Evolutionary conservation across 495 filamentous ascomycete species (phyloP).

Genomic region (Penicillium tannophilum): DNA sequence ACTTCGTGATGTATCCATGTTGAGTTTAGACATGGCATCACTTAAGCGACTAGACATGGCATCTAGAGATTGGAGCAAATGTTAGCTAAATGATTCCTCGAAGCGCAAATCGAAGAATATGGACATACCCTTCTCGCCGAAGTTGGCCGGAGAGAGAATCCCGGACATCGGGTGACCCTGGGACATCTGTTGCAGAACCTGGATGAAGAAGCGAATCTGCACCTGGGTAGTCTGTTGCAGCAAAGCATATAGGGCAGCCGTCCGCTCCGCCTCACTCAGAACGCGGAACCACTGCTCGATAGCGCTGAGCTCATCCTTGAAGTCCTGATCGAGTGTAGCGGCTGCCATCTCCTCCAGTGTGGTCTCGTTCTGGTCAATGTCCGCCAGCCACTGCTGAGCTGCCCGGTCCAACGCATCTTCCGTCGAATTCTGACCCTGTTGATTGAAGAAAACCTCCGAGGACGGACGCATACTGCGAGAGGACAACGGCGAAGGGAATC

Average conservation of each 20-base stretch:
- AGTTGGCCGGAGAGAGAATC: constrained; percentile 91
- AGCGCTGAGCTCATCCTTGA: constrained; percentile 97
- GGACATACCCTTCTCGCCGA: constrained; percentile 82
- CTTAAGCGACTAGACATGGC: constrained; percentile 95
- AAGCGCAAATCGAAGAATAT: constrained; percentile 6
- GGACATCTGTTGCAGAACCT: constrained; percentile 97
- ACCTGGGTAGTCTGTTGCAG: constrained; percentile 98
- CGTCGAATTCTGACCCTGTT: constrained; percentile 66
- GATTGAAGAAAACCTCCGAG: constrained; percentile 88
- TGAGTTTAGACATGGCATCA: constrained; percentile 96
- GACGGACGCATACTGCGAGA: constrained; percentile 85
- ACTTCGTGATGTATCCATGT: constrained; percentile 80
- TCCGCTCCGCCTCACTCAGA: constrained; percentile 92
- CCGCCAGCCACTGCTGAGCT: constrained; percentile 96
- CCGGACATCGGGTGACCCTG: constrained; percentile 98
- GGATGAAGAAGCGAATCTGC: constrained; percentile 98
- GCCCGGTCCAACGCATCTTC: constrained; percentile 92
- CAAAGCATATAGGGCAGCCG: constrained; percentile 91
- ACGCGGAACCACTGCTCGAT: constrained; percentile 99
- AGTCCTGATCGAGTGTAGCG: constrained; percentile 96
- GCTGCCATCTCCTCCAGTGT: constrained; percentile 99
- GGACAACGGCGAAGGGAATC: constrained; percentile 74
- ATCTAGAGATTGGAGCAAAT: constrained; percentile 54
- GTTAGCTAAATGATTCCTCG: constrained; percentile 9
- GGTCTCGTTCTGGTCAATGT: constrained; percentile 97